Percentiles rank a stretch among this genome's conserved stretches.
Conservation (phyloP, 1,284 basidiomycete genomes). For the Afroboletus lepidellus region DNA sequence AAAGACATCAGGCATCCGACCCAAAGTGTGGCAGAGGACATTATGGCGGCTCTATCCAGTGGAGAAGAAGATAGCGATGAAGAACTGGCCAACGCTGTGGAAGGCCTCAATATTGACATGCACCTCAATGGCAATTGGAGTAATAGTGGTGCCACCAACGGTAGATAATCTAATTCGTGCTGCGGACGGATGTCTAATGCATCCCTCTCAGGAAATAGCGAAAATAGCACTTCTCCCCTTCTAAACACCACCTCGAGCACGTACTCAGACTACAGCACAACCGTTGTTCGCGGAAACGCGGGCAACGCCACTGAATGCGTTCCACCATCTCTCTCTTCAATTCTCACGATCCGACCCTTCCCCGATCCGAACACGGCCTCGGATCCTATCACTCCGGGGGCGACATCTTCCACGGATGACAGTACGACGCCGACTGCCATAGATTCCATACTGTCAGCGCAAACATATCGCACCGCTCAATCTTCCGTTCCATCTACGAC, state of each 20-base stretch:
- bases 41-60: slow-evolving; percentile 35
- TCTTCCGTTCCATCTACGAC: slow-evolving; percentile 57
- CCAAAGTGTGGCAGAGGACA: slow-evolving; percentile 22
- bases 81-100: slow-evolving; percentile 69
- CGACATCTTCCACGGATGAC: slow-evolving; percentile 31
- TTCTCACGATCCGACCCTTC: slow-evolving; percentile 65
- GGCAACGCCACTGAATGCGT: slow-evolving; percentile 41
- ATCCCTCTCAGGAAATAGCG: slow-evolving; percentile 34
- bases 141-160: slow-evolving; percentile 36
- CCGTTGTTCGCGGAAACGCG: slow-evolving; percentile 53
- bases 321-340: slow-evolving; percentile 65
- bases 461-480: slow-evolving; percentile 67
- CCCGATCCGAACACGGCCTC: slow-evolving; percentile 46
- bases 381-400: slow-evolving; percentile 33
- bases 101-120: slow-evolving; percentile 48
- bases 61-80: slow-evolving; percentile 57
- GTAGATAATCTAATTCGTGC: slow-evolving; percentile 27
- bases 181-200: slow-evolving; percentile 14
- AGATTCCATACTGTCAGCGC: slow-evolving; percentile 57
- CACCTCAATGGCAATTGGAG: slow-evolving; percentile 52
- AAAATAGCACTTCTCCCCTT: slow-evolving; percentile 54
- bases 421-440: slow-evolving; percentile 25
- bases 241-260: slow-evolving; percentile 46
- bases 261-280: slow-evolving; percentile 65
- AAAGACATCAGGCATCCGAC: slow-evolving; percentile 47